Conservation (phyloP, 2,329 filamentous ascomycete species). For the Colletotrichum kahawae region DNA sequence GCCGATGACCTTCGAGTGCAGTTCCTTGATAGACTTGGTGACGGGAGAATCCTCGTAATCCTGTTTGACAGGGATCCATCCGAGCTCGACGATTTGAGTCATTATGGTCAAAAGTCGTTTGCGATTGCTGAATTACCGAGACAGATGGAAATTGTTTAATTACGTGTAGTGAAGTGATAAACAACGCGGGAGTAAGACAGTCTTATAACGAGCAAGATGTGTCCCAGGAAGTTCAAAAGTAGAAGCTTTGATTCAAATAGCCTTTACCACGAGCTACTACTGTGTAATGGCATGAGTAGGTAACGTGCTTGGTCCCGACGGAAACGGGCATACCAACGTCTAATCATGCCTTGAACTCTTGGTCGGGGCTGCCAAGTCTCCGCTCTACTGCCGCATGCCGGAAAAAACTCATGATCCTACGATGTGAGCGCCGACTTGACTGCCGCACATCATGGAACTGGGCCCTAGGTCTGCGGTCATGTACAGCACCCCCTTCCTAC, state of each 20-base stretch:
- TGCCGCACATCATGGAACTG: neutral
- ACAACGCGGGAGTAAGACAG: neutral
- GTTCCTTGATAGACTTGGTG: neutral
- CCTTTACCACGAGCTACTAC: neutral
- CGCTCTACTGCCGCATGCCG: neutral
- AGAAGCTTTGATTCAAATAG: neutral
- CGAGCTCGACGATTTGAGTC: neutral
- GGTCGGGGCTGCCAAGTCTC: neutral
- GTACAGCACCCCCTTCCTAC: neutral
- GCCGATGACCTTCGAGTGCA: neutral
- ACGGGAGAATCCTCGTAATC: neutral
- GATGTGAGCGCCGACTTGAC: neutral
- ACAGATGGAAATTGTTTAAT: neutral
- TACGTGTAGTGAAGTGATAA: neutral
- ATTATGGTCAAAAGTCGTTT: neutral
- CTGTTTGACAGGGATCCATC: neutral
- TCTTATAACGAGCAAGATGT: neutral
- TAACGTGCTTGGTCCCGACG: neutral
- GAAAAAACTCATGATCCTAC: neutral
- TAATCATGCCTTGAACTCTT: neutral
- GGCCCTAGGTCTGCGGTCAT: neutral
- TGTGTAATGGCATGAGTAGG: no score
- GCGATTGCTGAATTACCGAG: neutral
- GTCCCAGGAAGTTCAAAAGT: no score
- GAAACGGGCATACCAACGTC: neutral